Evolutionary conservation across 768 basidiomycete species (phyloP).

Genomic region (Termitomyces sp.): DNA sequence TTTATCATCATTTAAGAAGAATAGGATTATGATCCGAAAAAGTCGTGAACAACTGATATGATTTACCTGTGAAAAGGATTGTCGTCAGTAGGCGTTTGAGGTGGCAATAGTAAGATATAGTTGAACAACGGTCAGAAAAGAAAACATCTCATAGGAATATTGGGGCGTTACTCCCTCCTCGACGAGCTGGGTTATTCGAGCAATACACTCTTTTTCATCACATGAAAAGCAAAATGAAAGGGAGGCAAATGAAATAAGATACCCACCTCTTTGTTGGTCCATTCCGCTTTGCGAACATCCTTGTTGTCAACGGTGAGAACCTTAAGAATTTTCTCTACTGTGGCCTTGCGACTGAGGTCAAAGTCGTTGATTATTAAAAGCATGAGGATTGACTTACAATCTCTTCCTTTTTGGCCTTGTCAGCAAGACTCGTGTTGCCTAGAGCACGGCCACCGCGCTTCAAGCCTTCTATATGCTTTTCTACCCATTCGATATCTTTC

Average conservation of each 20-base stretch:
- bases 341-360: constrained; percentile 45
- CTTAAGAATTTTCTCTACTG: constrained; percentile 80
- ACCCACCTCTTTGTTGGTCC: constrained; percentile 95
- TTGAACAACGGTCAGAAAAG: constrained; percentile 29
- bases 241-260: neutral
- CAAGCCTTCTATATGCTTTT: constrained; percentile 77
- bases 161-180: constrained; percentile 93
- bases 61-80: constrained; percentile 1
- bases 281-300: constrained; percentile 90
- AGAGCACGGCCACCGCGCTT: constrained; percentile 71
- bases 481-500: constrained; percentile 99
- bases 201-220: constrained; percentile 76
- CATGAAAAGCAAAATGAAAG: constrained; percentile 2
- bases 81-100: constrained; percentile 15
- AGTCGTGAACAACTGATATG: neutral
- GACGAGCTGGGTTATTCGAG: constrained; percentile 94
- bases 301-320: constrained; percentile 72
- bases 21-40: neutral
- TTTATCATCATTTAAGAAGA: constrained; percentile 54
- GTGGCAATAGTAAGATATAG: neutral
- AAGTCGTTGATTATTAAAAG: neutral
- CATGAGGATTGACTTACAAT: constrained; percentile 46
- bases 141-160: constrained; percentile 58
- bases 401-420: constrained; percentile 96
- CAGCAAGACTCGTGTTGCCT: constrained; percentile 75